Evolutionary conservation across 345 rosid genomes (phyloP), one percentile per base, ranked within the genome.

Genomic region (Eucalyptus leucophloia): DNA sequence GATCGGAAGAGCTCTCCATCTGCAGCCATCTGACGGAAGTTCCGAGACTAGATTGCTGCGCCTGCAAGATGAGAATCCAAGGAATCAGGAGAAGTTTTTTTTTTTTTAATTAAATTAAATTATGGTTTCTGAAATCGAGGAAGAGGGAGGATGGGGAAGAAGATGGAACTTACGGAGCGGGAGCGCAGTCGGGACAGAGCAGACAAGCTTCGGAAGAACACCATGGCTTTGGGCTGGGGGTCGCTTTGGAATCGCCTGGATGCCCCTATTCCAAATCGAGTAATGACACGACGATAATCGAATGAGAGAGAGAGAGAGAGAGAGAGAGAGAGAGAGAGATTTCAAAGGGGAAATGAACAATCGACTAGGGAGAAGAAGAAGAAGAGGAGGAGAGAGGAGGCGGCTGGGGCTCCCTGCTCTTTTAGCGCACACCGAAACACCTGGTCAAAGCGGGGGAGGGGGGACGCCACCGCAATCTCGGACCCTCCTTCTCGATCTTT

Each of bases 11-110:
- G 90, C 87, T 93, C 94, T 95, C 98, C 93, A 92, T 95, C 92
- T 98, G 99, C 90, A 96, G 93, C 98, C 99, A 96, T 96, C 99
- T 92, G 7, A 95, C 94, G 1, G 99, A 96, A 83, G 93, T 93
- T 91, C 92, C 89, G 86, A 95, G 95, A 89, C 89, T 92, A 81
- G 97, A 93, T 28, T 94, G 99, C 56, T 94, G 97, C 49, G 89
- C 94, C 98, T 96, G 92, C 6, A 65, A 85, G 21, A 90, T 19
- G 82, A 87, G 40, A 87, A 69, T 65, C 24, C 67, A 23, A 80
- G 16, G 32, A 42, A 37, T 32, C 30, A 53, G 32, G 32, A 30
- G 69, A 49, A 5, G 2, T 67, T 34, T 15, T 8, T 65, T 4
- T 9, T 23, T 56, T 23, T 56, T 47, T 47, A 49, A 49, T 49